Evolutionary conservation across 2,329 filamentous ascomycete species (phyloP), one percentile per base, ranked within the genome.

Genomic region (Ophiocordyceps camponoti-rufipedis): DNA sequence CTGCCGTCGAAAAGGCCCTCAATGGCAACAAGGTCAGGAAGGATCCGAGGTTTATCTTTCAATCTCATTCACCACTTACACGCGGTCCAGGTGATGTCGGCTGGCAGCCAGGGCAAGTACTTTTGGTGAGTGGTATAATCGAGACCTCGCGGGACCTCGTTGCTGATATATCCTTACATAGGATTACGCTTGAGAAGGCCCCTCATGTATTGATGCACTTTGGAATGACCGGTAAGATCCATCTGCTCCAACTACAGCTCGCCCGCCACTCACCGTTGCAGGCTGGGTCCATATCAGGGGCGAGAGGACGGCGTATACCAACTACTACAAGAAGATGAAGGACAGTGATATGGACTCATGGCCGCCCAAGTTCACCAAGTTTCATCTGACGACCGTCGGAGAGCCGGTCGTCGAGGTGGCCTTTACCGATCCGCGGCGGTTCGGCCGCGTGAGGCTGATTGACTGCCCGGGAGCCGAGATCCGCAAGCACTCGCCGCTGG

Each of bases 311-410:
- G 78, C 78, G 31, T 88, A 91, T 62, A 85, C 79, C 41, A 80
- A 80, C 48, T 88, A 91, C 62, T 91, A 94, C 63, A 82, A 84
- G 52, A 78, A 78, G 48, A 72, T 76, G 55, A 78, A 71, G 49
- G 61, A 74, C 32, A 72, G 74, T 29, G 71, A 78, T 43, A 67
- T 64, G n/a, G 62, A 66, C 7, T 53, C 72, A 43, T 96, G 89
- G 89, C 91, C 91, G 13, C 91, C 91, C 0, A 83, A 80, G 53
- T 94, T 80, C 61, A 85, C 80, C 76, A 96, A 95, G 54, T 94
- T 95, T 53, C 66, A 83, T 5, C 62, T 95, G 16, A 73, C 80
- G 53, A 79, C 84, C 5, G 63, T 69, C 16, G 72, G 72, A 31
- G 63, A 62, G 1, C 61, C 72, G 2, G 61, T 62, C 9, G 65